Evolutionary conservation across 2,329 filamentous ascomycete genomes (phyloP).

Genomic region (Mariannaea sp.): DNA sequence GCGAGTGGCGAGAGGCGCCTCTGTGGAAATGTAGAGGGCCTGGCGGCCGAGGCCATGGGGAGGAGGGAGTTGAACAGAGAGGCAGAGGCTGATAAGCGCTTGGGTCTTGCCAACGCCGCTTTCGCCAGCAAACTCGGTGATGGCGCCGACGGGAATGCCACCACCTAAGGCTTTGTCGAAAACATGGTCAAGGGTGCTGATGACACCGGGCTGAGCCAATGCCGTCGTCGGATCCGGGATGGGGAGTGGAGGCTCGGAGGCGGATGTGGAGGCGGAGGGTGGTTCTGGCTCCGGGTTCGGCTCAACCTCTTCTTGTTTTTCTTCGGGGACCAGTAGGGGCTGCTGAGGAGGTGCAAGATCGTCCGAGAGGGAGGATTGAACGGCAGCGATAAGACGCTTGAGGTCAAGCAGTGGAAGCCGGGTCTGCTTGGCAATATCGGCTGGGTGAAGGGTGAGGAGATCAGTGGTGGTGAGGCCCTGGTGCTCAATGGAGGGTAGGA

Average conservation of each 20-base stretch:
- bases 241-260: slow-evolving; percentile 5
- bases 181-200: slow-evolving; percentile 79
- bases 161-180: slow-evolving; percentile 75
- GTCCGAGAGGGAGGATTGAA: slow-evolving; percentile 69
- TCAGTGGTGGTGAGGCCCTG: slow-evolving; percentile 79
- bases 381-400: slow-evolving; percentile 69
- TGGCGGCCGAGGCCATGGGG: slow-evolving; percentile 72
- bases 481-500: slow-evolving; percentile 80
- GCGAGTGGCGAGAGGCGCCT: slow-evolving; percentile 80
- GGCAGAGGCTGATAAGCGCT: slow-evolving; percentile 81
- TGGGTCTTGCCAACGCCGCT: slow-evolving; percentile 96
- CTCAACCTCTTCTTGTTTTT: background rate
- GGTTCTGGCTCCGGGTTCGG: slow-evolving; percentile 7
- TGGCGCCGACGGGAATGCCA: slow-evolving; percentile 77
- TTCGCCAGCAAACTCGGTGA: slow-evolving; percentile 91
- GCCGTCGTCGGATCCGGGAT: slow-evolving; percentile 3
- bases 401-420: slow-evolving; percentile 81
- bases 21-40: slow-evolving; percentile 94
- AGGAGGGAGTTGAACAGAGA: slow-evolving; percentile 80
- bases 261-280: slow-evolving; percentile 1
- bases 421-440: slow-evolving; percentile 84
- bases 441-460: slow-evolving; percentile 79
- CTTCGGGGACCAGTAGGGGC: slow-evolving; percentile 31
- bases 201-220: slow-evolving; percentile 39
- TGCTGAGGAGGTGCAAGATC: slow-evolving; percentile 52